Conservation (phyloP, 208 protist genomes). For the Trypanosoma conorhini region DNA sequence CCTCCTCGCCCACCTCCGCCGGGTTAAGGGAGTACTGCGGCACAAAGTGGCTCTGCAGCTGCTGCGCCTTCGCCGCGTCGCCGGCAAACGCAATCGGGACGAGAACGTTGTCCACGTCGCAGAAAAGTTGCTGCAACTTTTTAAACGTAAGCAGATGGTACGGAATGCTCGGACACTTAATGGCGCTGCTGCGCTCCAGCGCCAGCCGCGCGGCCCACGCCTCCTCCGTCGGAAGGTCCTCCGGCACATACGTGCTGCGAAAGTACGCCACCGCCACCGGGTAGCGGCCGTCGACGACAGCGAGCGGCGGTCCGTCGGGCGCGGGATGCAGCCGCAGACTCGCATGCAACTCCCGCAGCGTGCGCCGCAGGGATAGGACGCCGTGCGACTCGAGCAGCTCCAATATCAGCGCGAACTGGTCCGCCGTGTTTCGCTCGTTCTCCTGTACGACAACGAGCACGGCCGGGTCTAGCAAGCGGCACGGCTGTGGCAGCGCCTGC, state of each 20-base stretch:
- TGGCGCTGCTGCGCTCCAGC: slow-evolving; percentile 83
- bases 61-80: slow-evolving; percentile 44
- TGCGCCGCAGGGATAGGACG: slow-evolving; percentile 84
- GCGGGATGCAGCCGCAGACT: slow-evolving; percentile 34
- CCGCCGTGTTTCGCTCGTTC: slow-evolving; percentile 92
- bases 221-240: slow-evolving; percentile 79
- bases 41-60: slow-evolving; percentile 74
- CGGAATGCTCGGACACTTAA: slow-evolving; percentile 95
- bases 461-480: slow-evolving; percentile 35
- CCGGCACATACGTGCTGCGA: slow-evolving; percentile 92
- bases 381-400: slow-evolving; percentile 71
- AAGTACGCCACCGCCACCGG: slow-evolving; percentile 91
- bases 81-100: slow-evolving; percentile 55
- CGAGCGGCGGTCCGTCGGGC: slow-evolving; percentile 42
- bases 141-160: slow-evolving; percentile 96
- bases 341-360: slow-evolving; percentile 72
- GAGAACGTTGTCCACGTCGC: slow-evolving; percentile 64
- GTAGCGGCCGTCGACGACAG: slow-evolving; percentile 59
- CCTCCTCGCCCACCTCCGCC: slow-evolving; percentile 41
- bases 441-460: slow-evolving; percentile 94
- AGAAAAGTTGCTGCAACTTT: slow-evolving; percentile 95
- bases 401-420: slow-evolving; percentile 91
- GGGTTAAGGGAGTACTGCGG: slow-evolving; percentile 89
- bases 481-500: slow-evolving; percentile 7
- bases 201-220: slow-evolving; percentile 77